A percentile compares a stretch with the other conserved stretches of the same genome.
Evolutionary conservation across 306 rosid species (phyloP).

Genomic region (Sicyos baderoa): DNA sequence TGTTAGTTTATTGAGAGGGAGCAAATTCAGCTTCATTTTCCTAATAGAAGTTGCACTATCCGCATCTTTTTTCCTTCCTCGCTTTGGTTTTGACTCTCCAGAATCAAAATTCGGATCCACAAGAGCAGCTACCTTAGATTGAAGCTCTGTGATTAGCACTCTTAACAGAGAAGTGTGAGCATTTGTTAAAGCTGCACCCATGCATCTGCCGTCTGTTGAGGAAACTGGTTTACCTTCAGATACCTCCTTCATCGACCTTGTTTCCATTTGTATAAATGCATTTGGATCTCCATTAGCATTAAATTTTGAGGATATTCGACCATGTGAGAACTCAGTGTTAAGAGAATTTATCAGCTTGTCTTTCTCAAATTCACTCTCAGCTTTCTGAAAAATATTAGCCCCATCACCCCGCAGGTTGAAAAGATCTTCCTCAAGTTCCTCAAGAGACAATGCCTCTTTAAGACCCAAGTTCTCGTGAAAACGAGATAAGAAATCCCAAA

Average conservation of each 20-base stretch:
- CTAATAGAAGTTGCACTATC: conserved; percentile 53
- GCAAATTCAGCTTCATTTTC: conserved; percentile 64
- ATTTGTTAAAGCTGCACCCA: conserved; percentile 76
- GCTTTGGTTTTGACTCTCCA: conserved; percentile 69
- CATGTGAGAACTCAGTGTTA: conserved; percentile 32
- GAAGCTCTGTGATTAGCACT: conserved; percentile 81
- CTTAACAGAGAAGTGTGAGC: conserved; percentile 73
- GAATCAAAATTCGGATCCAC: conserved; percentile 95
- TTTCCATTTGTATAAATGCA: conserved; percentile 74
- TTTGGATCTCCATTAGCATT: conserved; percentile 46
- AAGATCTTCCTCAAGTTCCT: conserved; percentile 82
- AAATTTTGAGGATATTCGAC: conserved; percentile 27
- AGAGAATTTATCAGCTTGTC: conserved; percentile 25
- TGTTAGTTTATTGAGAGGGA: conserved; percentile 88
- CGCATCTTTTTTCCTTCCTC: conserved; percentile 90
- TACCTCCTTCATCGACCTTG: conserved; percentile 73
- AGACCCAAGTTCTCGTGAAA: conserved; percentile 67
- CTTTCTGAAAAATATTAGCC: conserved; percentile 36
- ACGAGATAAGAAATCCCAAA: conserved; percentile 65
- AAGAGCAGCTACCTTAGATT: conserved; percentile 74
- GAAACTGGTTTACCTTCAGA: conserved; percentile 64
- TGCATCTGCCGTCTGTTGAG: conserved; percentile 59
- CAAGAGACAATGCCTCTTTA: conserved; percentile 49
- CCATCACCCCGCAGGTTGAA: conserved; percentile 73
- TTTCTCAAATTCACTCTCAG: conserved; percentile 35